Base-by-base conservation (phyloP, 1,139 yeast species). In the Debaryomycetaceae sp. region DNA sequence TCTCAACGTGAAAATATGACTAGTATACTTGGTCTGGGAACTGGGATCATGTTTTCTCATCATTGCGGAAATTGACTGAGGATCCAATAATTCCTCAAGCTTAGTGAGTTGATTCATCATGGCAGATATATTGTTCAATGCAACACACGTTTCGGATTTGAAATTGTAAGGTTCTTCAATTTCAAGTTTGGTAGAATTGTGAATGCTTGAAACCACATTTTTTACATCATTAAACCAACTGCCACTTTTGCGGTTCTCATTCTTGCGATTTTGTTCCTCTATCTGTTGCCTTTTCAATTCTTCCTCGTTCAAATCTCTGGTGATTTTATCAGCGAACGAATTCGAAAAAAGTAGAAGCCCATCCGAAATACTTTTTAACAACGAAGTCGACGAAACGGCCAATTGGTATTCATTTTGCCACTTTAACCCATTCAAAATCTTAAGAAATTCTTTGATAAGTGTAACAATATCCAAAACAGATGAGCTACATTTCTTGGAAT, bases 381-480 rank as follows among this genome's bases (percentile, higher is more conserved):
- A 53, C 1, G 67, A 58, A 0, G 94, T 84, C 39, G 78, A 73
- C 1, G 83, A 58, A 45, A 70, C 70, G 1, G 92, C 84, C 29
- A 74, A 58, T 49, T 87, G 89, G 41, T 66, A 71, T 37, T 73
- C 78, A 52, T 83, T 71, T 7, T 65, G 60, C 95, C 96, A 87
- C 4, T 73, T 63, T 30, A 84, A 64, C 6, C 65, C 70, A n/a
- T 67, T 70, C 37, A 87, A 63, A 14, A 84, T 67, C 6, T 64
- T 61, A 17, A 85, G 55, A 15, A 79, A 77, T 43, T 82, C 81
- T 45, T 75, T 75, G 36, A 86, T 73, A 53, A 86, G 69, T 6
- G 79, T 70, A 56, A 85, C 83, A 17, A 84, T 73, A 54, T 87
- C 95, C 22, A 76, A 58, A 1, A 85, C 86, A 0, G 92, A 84